Conservation (phyloP, 805 yeast species). For the Lachancea meyersii region DNA sequence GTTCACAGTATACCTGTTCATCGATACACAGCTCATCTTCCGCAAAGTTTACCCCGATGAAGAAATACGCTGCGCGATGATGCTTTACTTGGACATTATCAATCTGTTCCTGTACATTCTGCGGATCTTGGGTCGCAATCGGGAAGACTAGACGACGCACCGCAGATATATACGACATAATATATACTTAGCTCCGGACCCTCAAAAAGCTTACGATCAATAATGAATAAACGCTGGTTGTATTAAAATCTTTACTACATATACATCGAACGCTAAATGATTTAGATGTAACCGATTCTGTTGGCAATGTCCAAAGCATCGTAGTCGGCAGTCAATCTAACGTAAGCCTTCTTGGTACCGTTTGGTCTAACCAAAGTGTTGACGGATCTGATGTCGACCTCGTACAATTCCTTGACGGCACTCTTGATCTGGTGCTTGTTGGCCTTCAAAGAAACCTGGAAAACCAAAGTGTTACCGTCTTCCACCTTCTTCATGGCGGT, state of each 20-base stretch:
- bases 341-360: constrained; percentile 99
- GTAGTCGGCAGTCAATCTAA: constrained; percentile 97
- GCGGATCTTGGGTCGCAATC: constrained; percentile 45
- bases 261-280: constrained; percentile 15
- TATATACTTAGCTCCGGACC: too few relatives aligned
- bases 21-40: constrained; percentile 78
- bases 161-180: too few relatives aligned
- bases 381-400: constrained; percentile 87
- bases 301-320: constrained; percentile 99
- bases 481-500: constrained; percentile 99
- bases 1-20: constrained; percentile 63
- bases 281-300: constrained; percentile 98
- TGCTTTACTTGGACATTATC: constrained; percentile 73
- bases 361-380: constrained; percentile 98
- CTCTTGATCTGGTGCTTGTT: constrained; percentile 98
- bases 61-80: constrained; percentile 73
- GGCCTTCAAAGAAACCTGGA: constrained; percentile 95
- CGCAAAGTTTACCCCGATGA: constrained; percentile 74
- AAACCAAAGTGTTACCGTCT: constrained; percentile 98
- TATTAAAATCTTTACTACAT: constrained; percentile 10
- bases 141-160: constrained; percentile 16
- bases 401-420: constrained; percentile 97
- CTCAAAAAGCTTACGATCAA: too few relatives aligned
- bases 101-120: constrained; percentile 74
- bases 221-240: constrained; percentile 9